Evolutionary conservation across 2,329 filamentous ascomycete genomes (phyloP).

Genomic region (Clonostachys solani): DNA sequence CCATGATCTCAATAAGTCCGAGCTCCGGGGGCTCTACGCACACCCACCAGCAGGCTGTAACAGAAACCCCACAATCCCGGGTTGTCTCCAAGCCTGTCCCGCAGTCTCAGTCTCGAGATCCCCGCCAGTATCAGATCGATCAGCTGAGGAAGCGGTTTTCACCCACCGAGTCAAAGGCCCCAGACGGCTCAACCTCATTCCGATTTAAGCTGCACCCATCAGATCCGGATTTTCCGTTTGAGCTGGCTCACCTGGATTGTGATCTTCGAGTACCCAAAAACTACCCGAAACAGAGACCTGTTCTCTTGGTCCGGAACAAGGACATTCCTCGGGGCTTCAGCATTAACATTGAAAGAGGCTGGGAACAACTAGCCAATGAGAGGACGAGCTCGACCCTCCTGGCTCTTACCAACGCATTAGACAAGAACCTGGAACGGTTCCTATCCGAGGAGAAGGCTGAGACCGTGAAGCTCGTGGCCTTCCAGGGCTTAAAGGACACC

Average conservation of each 20-base stretch:
- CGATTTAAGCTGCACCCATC: slow-evolving; percentile 66
- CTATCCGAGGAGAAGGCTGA: slow-evolving; percentile 67
- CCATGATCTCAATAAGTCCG: slow-evolving; percentile 31
- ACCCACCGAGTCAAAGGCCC: slow-evolving; percentile 35
- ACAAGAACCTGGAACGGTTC: slow-evolving; percentile 67
- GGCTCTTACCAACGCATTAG: slow-evolving; percentile 63
- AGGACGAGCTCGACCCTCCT: slow-evolving; percentile 56
- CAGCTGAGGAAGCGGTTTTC: slow-evolving; percentile 67
- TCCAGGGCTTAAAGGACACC: slow-evolving; percentile 42
- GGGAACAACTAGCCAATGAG: slow-evolving; percentile 58
- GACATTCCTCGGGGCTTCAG: slow-evolving; percentile 68
- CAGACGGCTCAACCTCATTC: slow-evolving; percentile 49
- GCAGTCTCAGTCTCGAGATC: slow-evolving; percentile 59
- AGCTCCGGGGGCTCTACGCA: slow-evolving; percentile 17
- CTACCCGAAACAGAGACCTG: slow-evolving; percentile 58
- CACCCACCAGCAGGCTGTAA: slow-evolving; percentile 40
- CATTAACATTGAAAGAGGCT: slow-evolving; percentile 73
- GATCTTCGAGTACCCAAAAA: slow-evolving; percentile 57
- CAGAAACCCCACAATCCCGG: slow-evolving; percentile 35
- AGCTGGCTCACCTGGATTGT: slow-evolving; percentile 65
- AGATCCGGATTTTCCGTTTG: slow-evolving; percentile 81
- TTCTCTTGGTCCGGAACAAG: slow-evolving; percentile 61
- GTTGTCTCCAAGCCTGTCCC: slow-evolving; percentile 64
- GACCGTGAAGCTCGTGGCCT: slow-evolving; percentile 64
- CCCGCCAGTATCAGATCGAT: slow-evolving; percentile 68